Base-by-base conservation (phyloP, 2,329 filamentous ascomycete genomes). In the Amauroascus verrucosus region DNA sequence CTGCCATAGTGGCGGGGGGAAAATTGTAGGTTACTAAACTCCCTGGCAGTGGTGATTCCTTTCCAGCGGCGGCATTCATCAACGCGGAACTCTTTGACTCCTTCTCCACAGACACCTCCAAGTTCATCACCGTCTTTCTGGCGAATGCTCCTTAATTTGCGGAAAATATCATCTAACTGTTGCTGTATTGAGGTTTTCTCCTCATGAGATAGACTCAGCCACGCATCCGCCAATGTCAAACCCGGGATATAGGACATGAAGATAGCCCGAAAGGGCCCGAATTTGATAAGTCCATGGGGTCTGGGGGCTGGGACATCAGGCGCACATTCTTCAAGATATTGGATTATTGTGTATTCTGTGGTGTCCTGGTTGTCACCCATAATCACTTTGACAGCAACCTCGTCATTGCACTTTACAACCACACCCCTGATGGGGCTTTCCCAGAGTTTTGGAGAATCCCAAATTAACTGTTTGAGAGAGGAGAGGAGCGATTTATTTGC, bases 231-330 rank as follows among this genome's bases (percentile, higher is more conserved):
- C 43, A 65, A 55, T 3, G 59, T 63, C 26, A 54, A 60, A 11
- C 26, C 57, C 33, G 57, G 58, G 44, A 65, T 58, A 44, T 61
- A 64, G 9, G 62, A 58, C 61, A 66, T 66, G 40, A 65, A 64
- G 26, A 63, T 61, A n/a, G 61, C 60, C 16, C 56, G 51, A 55
- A 59, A 60, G 13, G 54, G 57, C 1, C 60, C 61, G 5, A 62
- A 53, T 11, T 20, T 37, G 6, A 66, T 57, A 8, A 67, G 16
- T 2, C 64, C 63, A 56, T 66, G 63, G 9, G 60, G 55, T 46
- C 55, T 64, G 1, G 63, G 63, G 14, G 54, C 58, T 46, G 65
- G 63, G 16, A 65, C 56, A 35, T 66, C 61, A 6, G 62, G 59
- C 9, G 53, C 56, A 22, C 54, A 32, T 4, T 59, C 50, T 22